These are phyloP conservation scores for Amanita jacksonii DNA, from an alignment of 768 basidiomycete species.

Conservation along the genomic window DNA sequence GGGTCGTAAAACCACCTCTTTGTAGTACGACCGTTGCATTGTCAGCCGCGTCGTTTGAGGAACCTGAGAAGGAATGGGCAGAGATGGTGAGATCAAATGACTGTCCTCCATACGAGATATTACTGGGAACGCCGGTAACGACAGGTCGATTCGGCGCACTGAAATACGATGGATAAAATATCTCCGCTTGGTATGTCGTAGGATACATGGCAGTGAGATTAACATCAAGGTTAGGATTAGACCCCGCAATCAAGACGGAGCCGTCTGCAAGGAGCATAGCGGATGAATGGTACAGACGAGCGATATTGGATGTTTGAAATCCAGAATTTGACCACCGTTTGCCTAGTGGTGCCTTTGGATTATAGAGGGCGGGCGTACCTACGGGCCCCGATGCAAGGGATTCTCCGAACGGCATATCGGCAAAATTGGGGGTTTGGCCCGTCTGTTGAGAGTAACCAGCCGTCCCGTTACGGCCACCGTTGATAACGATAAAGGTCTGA, in stretches of 20 bases:
- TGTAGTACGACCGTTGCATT: constrained; percentile 70
- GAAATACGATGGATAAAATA: constrained; percentile 92
- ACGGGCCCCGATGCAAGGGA: constrained; percentile 77
- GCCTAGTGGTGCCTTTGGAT: constrained; percentile 64
- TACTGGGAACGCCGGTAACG: constrained; percentile 61
- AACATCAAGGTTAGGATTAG: constrained; percentile 88
- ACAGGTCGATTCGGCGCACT: constrained; percentile 55
- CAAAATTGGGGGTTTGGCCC: constrained; percentile 32
- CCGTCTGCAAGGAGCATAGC: constrained; percentile 86
- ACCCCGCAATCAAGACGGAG: constrained; percentile 82
- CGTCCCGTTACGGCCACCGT: constrained; percentile 79
- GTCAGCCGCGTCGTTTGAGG: constrained; percentile 59
- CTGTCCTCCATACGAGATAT: constrained; percentile 73
- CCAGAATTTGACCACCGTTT: constrained; percentile 65
- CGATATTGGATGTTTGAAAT: constrained; percentile 49
- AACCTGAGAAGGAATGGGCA: constrained; percentile 53
- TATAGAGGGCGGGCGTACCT: constrained; percentile 73
- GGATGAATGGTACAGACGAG: constrained; percentile 86
- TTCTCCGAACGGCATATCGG: constrained; percentile 58
- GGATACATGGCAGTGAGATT: constrained; percentile 53
- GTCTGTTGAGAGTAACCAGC: constrained; percentile 71
- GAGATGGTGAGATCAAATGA: constrained; percentile 71
- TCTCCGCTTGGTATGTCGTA: constrained; percentile 74
- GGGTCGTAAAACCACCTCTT: constrained; percentile 81
- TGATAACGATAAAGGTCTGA: constrained; percentile 69